Base-by-base conservation (phyloP, 345 rosid genomes). In the Euclidium syriacum region DNA sequence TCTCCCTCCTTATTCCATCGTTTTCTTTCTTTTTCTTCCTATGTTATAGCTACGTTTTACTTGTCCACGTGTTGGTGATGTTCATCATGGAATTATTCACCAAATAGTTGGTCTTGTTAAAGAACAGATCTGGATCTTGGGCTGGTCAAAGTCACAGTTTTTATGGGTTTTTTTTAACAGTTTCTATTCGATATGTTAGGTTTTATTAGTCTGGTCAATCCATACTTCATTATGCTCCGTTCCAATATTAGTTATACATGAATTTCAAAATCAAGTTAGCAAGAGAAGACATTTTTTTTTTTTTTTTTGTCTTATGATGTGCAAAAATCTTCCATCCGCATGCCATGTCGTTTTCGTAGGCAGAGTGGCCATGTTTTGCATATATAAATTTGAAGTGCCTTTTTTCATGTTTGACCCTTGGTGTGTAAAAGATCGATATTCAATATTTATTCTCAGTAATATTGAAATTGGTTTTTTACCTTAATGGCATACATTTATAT, bases 301-400 rank as follows among this genome's bases (percentile, higher is more conserved):
- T n/a, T n/a, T n/a, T n/a, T n/a, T n/a, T n/a, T n/a, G n/a, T n/a
- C n/a, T n/a, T n/a, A n/a, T n/a, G n/a, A n/a, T n/a, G n/a, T n/a
- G n/a, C n/a, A n/a, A n/a, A n/a, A n/a, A n/a, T n/a, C n/a, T n/a
- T 71, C 70, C 70, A 71, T 63, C 70, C 75, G 65, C 59, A 57
- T 64, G 75, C 8, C 64, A 54, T 36, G 65, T 55, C 64, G n/a
- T 40, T 62, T 51, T 44, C 23, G 70, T 71, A 62, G 70, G 60
- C 75, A 64, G 59, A 33, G 70, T 16, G 75, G 75, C 75, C 75
- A 71, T 71, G 65, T 71, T 63, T 63, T 64, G 75, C 75, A 40
- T 5, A 71, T 10, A 71, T 24, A 32, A 14, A 71, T 56, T 49
- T 10, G n/a, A 64, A 33, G 23, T 57, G 70, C 70, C 70, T 55